A percentile compares a stretch with the other conserved stretches of the same genome.
Conservation (phyloP, 148 eudicot genomes). For the Suaeda aralocaspica region DNA sequence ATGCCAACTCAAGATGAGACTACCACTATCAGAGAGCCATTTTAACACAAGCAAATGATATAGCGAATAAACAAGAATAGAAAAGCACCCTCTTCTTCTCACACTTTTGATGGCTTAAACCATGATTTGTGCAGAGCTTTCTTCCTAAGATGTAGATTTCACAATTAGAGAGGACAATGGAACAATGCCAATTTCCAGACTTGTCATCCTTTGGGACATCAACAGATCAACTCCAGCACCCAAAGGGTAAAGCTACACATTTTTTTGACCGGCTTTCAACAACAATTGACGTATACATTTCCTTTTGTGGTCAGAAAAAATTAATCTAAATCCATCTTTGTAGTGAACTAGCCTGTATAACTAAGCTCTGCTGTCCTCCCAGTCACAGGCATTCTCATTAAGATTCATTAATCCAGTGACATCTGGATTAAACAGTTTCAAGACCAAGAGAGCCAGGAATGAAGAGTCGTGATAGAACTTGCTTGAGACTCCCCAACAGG, state of each 20-base stretch:
- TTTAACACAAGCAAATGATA: not conserved
- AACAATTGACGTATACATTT: slow-evolving; percentile 16
- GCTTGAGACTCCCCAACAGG: slow-evolving; percentile 16
- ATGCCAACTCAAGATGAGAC: no score
- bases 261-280: slow-evolving; percentile 18
- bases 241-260: slow-evolving; percentile 20
- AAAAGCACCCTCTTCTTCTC: not conserved
- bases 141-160: slow-evolving; percentile 2
- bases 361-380: not conserved
- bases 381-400: not conserved
- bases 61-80: not conserved
- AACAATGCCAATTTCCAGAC: slow-evolving; percentile 23
- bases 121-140: slow-evolving; percentile 15
- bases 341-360: slow-evolving; percentile 1
- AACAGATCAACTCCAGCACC: slow-evolving; percentile 6
- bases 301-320: not conserved
- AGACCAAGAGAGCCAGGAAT: not conserved
- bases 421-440: not conserved
- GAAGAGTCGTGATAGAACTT: not conserved
- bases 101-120: not conserved
- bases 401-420: not conserved
- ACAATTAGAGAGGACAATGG: slow-evolving; percentile 14
- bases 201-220: not conserved
- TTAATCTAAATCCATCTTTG: slow-evolving; percentile 6
- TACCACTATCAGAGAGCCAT: no score